A percentile compares a stretch with the other conserved stretches of the same genome.
phyloP scores from a whole-genome alignment of 1,284 basidiomycete genomes.

The Volvariella surrecta region DNA sequence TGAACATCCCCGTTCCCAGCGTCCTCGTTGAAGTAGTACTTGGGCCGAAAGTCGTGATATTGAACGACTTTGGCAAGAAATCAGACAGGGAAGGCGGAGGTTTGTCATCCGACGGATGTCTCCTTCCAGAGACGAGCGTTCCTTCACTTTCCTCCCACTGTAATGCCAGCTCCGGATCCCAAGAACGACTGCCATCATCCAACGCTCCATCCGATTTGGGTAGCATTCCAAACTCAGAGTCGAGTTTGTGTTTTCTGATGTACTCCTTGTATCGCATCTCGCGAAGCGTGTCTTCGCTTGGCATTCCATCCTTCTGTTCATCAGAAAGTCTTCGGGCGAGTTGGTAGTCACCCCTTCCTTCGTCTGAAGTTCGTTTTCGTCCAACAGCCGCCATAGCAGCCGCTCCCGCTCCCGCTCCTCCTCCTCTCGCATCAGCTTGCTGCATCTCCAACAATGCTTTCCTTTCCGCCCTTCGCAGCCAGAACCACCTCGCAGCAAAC shows the following conservation, averaged over 20 bases:
- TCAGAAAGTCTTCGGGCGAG: slow-evolving; percentile 5
- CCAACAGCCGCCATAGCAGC: too few species aligned
- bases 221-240: slow-evolving; percentile 2
- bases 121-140: too few species aligned
- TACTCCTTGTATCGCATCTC: slow-evolving; percentile 19
- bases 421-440: slow-evolving; percentile 4
- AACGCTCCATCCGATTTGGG: slow-evolving; percentile 23
- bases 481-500: slow-evolving; percentile 47
- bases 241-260: slow-evolving; percentile 13
- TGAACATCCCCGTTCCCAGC: too few species aligned
- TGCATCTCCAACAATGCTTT: slow-evolving; percentile 12
- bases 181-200: slow-evolving; percentile 6
- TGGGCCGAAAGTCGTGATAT: too few species aligned
- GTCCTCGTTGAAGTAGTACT: too few species aligned
- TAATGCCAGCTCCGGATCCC: too few species aligned
- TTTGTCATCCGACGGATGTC: too few species aligned
- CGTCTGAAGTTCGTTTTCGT: too few species aligned
- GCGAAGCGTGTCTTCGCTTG: slow-evolving; percentile 18
- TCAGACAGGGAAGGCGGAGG: too few species aligned
- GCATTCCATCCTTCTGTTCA: slow-evolving; percentile 12
- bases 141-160: too few species aligned
- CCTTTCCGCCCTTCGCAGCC: too few species aligned
- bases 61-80: too few species aligned
- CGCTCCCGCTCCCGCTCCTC: slow-evolving; percentile 6
- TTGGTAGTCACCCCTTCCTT: slow-evolving; percentile 12